These are phyloP conservation scores for Rhododendron simsii DNA, from an alignment of 148 eudicot genomes.

Conservation along the genomic window DNA sequence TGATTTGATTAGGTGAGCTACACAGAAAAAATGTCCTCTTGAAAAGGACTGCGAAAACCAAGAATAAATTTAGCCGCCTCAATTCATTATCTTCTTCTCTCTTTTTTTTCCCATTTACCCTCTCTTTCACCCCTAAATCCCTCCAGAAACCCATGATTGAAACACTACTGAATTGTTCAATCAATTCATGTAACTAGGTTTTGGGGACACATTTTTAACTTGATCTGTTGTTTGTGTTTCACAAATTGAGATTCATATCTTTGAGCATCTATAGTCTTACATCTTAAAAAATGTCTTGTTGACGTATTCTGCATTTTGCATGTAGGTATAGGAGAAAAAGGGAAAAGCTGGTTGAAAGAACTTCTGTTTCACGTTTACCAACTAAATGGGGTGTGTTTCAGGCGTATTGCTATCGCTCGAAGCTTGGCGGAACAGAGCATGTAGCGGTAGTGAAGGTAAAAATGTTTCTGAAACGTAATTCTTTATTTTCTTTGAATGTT, in stretches of 20 bases:
- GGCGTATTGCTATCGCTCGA: slow-evolving; percentile 64
- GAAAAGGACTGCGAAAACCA: not conserved
- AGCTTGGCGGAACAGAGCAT: slow-evolving; percentile 81
- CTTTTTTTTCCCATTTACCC: not conserved
- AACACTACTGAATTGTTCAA: not conserved
- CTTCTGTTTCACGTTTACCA: slow-evolving; percentile 57
- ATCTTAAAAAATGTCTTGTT: not conserved
- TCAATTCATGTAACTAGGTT: not conserved
- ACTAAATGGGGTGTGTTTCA: slow-evolving; percentile 79
- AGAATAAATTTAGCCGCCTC: not conserved
- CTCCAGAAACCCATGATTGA: not conserved
- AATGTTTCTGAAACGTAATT: not conserved
- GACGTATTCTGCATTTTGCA: not conserved
- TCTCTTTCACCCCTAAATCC: not conserved
- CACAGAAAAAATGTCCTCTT: not conserved
- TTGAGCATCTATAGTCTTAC: not conserved
- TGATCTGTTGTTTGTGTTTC: not conserved
- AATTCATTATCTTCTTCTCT: not conserved
- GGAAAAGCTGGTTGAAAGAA: slow-evolving; percentile 79
- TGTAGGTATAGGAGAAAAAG: slow-evolving; percentile 79
- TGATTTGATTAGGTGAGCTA: slow-evolving; percentile 75
- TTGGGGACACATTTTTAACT: not conserved
- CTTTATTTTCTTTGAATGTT: not conserved
- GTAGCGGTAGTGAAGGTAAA: slow-evolving; percentile 73
- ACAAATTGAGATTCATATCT: not conserved